Base-by-base conservation (phyloP, 306 rosid species). In the Cucumis cinereus region DNA sequence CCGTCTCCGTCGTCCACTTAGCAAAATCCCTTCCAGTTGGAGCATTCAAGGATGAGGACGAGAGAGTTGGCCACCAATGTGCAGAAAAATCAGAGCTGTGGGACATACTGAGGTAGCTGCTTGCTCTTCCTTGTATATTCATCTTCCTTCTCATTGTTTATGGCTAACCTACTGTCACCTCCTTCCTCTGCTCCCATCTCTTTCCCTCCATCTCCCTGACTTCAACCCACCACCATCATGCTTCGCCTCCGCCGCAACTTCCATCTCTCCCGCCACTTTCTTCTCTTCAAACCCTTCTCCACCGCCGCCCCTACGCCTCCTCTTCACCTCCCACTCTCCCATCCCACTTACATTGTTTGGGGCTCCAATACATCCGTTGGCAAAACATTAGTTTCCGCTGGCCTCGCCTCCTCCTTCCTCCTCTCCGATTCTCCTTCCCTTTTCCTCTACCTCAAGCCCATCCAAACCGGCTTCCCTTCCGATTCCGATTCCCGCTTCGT, bases 341-440 rank as follows among this genome's bases (percentile, higher is more conserved):
- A 85, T 79, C 98, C 98, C 22, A 91, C 90, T 81, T 94, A 87
- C 84, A 82, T 84, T 70, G 78, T 94, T 0, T 91, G 98, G 94
- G 94, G 91, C 57, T 85, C 98, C 79, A 94, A 91, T 81, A 94
- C 98, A 77, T 88, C 87, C 50, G 88, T 94, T 26, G 98, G 98
- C 35, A 94, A 94, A 87, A 89, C 98, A 87, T 92, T 94, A 33
- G 92, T 94, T 78, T 94, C 98, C 81, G 57, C 97, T 26, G 98
- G 98, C 79, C 69, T 94, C 73, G 97, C 96, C 17, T 85, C 93
- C 63, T 83, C 93, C 10, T 84, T 69, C 20, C 84, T 91, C 52
- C 88, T 87, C 58, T 81, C 85, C 19, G 19, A 10, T 23, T 68
- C 82, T n/a, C 33, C 83, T 20, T 23, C 84, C 73, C 75, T 82